Evolutionary conservation across 805 yeast genomes (phyloP).

Genomic region (Metschnikowia chrysomelidarum): DNA sequence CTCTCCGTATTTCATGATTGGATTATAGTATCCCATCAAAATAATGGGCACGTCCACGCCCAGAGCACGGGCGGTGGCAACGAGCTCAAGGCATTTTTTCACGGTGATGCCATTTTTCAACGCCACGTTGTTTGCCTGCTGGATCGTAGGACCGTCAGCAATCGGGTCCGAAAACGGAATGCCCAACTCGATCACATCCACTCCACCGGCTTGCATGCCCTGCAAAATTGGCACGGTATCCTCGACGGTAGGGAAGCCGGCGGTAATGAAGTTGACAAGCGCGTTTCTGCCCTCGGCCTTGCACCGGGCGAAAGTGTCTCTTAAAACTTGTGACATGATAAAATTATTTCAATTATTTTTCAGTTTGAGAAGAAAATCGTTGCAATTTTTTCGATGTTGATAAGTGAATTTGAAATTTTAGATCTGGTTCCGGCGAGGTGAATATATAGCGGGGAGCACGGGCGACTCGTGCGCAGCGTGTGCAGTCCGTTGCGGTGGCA

Average conservation of each 20-base stretch:
- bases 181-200: conserved; percentile 91
- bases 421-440: no score
- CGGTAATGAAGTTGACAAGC: conserved; percentile 88
- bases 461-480: no score
- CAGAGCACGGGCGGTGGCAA: conserved; percentile 67
- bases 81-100: conserved; percentile 63
- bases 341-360: neutral
- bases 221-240: conserved; percentile 84
- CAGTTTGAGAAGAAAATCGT: no score
- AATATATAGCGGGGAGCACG: no score
- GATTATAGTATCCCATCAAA: conserved; percentile 98
- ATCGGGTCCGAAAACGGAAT: conserved; percentile 97
- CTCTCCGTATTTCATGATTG: conserved; percentile 88
- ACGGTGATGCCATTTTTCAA: conserved; percentile 80
- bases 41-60: conserved; percentile 90
- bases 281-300: conserved; percentile 76
- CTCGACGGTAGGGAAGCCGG: conserved; percentile 86
- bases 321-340: conserved; percentile 51
- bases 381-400: no score
- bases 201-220: conserved; percentile 94
- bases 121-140: conserved; percentile 80
- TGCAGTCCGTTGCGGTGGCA: neutral
- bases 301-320: conserved; percentile 60
- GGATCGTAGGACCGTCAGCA: conserved; percentile 98
- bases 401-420: no score